Conservation (phyloP, 75 land plant genomes). For the Picea glauca region DNA sequence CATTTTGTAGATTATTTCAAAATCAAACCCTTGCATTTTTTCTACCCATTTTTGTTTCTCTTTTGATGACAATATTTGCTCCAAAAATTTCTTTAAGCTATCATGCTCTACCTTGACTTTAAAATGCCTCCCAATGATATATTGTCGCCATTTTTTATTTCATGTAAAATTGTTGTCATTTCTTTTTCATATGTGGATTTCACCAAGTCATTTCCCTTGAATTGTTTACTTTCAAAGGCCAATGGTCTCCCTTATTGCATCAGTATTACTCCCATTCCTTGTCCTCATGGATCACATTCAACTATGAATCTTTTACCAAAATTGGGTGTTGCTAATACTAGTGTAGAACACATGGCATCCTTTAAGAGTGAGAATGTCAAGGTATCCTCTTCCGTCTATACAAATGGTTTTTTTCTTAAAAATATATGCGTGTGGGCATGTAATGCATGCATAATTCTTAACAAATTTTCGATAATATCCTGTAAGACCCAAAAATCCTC, state of each 20-base stretch:
- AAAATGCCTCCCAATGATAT: background rate
- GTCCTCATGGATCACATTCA: background rate
- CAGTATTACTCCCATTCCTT: background rate
- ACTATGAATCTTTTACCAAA: background rate
- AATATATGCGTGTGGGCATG: background rate
- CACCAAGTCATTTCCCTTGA: background rate
- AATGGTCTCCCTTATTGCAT: background rate
- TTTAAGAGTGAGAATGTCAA: background rate
- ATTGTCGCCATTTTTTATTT: background rate
- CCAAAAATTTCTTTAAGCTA: background rate
- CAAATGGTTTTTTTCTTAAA: background rate
- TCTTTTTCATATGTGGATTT: background rate
- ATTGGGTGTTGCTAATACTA: background rate
- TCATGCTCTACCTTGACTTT: background rate
- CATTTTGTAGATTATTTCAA: too few species aligned
- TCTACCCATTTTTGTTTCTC: background rate
- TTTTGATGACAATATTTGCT: background rate
- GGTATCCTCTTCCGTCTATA: background rate
- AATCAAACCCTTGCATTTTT: too few species aligned
- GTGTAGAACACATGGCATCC: background rate
- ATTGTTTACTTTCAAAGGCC: background rate
- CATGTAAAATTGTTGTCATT: background rate
- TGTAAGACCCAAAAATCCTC: slow-evolving; percentile 16
- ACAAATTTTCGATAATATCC: slow-evolving; percentile 13
- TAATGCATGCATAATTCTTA: background rate